These are phyloP conservation scores for Pinus albicaulis DNA, from an alignment of 75 land plant genomes.

Conservation along the genomic window DNA sequence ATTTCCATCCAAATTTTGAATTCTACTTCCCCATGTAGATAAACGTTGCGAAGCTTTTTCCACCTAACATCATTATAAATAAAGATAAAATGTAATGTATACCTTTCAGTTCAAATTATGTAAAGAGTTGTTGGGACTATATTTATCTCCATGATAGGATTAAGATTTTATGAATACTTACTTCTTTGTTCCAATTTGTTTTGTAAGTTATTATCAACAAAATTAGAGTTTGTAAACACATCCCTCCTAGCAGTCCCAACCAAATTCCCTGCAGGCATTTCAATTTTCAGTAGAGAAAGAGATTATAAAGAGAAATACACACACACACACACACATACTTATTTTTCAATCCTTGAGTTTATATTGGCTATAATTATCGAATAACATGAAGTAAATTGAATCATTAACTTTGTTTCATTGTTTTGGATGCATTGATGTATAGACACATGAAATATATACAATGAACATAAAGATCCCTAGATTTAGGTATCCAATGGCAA, in stretches of 20 bases:
- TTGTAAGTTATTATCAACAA: slow-evolving; percentile 24
- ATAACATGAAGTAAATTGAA: no score
- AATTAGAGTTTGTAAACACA: slow-evolving; percentile 27
- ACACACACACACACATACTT: no score
- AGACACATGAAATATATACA: no score
- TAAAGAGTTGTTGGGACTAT: no score
- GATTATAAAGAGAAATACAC: no score
- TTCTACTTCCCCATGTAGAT: neutral
- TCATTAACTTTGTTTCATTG: no score
- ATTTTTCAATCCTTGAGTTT: no score
- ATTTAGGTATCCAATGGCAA: no score
- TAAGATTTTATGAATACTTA: slow-evolving; percentile 3
- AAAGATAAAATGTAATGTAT: neutral
- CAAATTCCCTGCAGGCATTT: slow-evolving; percentile 46
- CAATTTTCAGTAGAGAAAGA: neutral
- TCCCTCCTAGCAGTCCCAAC: slow-evolving; percentile 50
- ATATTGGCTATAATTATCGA: no score
- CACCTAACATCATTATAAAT: neutral
- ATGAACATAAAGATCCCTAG: no score
- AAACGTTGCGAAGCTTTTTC: neutral
- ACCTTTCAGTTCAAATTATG: neutral
- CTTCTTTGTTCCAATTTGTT: slow-evolving; percentile 62
- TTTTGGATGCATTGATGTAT: no score
- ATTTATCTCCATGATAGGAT: no score
- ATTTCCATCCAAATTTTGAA: neutral